phyloP scores from a whole-genome alignment of 2,329 filamentous ascomycete species.

The Anthostomella pinea region DNA sequence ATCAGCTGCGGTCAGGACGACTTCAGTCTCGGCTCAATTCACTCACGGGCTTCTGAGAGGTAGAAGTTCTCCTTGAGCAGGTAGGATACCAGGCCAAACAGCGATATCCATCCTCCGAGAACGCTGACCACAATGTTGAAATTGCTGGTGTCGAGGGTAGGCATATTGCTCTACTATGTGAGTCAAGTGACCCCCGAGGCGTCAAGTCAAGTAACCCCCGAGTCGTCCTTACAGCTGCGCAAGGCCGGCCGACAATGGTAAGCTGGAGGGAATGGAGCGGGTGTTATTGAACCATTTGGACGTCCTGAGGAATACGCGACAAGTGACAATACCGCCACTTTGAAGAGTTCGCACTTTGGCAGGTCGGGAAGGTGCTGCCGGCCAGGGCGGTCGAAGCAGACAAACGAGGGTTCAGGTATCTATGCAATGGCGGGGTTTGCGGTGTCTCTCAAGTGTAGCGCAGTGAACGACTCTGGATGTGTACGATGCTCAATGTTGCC shows the following conservation, averaged over 20 bases:
- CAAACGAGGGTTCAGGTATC: no score
- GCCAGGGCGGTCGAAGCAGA: no score
- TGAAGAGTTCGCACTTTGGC: constrained; percentile 16
- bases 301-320: constrained; percentile 1
- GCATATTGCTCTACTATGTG: no score
- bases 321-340: constrained; percentile 17
- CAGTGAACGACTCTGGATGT: no score
- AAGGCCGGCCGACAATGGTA: constrained; percentile 29
- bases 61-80: constrained; percentile 88
- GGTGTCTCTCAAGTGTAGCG: no score
- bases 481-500: no score
- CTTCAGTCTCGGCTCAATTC: neutral
- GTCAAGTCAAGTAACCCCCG: constrained; percentile 39
- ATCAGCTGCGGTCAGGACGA: no score
- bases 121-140: constrained; percentile 84
- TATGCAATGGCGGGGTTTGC: no score
- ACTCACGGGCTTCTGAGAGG: constrained; percentile 82
- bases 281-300: constrained; percentile 47
- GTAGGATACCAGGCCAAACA: constrained; percentile 90
- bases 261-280: constrained; percentile 21
- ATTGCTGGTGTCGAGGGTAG: constrained; percentile 59
- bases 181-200: constrained; percentile 38
- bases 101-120: constrained; percentile 79
- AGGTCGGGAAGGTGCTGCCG: no score
- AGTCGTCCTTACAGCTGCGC: constrained; percentile 37